Evolutionary conservation across 495 filamentous ascomycete species (phyloP).

Genomic region (Podospora sp.): DNA sequence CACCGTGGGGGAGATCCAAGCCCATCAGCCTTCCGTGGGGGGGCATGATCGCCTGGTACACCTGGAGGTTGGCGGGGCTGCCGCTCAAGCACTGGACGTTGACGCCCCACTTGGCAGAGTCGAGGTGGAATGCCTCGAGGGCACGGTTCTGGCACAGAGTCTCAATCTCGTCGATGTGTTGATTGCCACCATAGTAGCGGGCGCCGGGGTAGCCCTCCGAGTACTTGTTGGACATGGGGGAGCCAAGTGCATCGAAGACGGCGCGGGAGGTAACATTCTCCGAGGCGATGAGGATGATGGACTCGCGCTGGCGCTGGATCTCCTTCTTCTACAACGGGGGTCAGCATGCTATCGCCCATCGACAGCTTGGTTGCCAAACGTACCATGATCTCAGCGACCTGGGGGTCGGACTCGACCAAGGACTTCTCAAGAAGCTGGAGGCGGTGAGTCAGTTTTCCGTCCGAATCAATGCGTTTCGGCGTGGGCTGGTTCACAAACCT

Average conservation of each 20-base stretch:
- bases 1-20: conserved; percentile 94
- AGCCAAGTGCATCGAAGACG: conserved; percentile 86
- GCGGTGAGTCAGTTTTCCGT: conserved; percentile 52
- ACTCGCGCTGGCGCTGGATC: conserved; percentile 96
- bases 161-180: conserved; percentile 97
- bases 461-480: conserved; percentile 14
- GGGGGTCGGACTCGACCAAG: conserved; percentile 82
- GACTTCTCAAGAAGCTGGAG: conserved; percentile 84
- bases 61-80: conserved; percentile 94
- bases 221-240: conserved; percentile 98
- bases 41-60: conserved; percentile 98
- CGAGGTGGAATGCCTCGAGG: conserved; percentile 86
- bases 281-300: conserved; percentile 95
- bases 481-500: conserved; percentile 58
- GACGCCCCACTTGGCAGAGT: conserved; percentile 92
- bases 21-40: conserved; percentile 97
- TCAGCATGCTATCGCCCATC: neutral
- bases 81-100: conserved; percentile 96
- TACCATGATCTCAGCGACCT: conserved; percentile 95
- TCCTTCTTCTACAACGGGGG: conserved; percentile 71
- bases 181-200: conserved; percentile 98
- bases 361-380: conserved; percentile 26
- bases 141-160: conserved; percentile 94
- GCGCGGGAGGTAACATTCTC: conserved; percentile 89
- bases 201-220: conserved; percentile 98